phyloP scores from a whole-genome alignment of 2,329 filamentous ascomycete species.

The Sporothrix variecibatus region DNA sequence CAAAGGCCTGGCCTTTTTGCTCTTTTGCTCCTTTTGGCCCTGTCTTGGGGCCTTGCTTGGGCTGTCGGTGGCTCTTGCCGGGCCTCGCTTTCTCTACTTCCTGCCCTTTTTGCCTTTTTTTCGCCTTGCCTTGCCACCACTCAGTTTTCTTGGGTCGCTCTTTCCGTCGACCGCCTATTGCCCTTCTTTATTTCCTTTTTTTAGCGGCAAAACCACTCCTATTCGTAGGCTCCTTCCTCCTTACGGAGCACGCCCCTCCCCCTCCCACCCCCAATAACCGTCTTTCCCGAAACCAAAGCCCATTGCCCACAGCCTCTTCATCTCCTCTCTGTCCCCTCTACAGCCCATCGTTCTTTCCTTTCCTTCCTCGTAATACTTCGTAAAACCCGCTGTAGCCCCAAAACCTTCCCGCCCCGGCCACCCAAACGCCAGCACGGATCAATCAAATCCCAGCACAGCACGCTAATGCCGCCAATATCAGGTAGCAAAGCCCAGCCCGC shows the following conservation, averaged over 20 bases:
- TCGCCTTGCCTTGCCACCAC: slow-evolving; percentile 22
- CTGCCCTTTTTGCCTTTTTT: slow-evolving; percentile 5
- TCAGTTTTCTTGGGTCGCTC: slow-evolving; percentile 17
- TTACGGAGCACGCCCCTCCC: slow-evolving; percentile 12
- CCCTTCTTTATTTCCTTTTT: slow-evolving; percentile 4
- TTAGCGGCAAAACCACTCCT: slow-evolving; percentile 16
- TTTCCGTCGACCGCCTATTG: slow-evolving; percentile 16
- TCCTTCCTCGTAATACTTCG: too few relatives aligned
- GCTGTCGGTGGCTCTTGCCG: slow-evolving; percentile 19
- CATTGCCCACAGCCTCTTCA: background rate
- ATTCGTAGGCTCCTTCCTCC: slow-evolving; percentile 9
- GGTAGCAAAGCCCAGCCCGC: slow-evolving; percentile 11
- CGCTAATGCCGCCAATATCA: slow-evolving; percentile 16
- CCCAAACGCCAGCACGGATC: background rate
- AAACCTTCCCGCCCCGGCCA: background rate
- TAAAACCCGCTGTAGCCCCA: slow-evolving; percentile 8
- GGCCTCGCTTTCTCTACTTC: background rate
- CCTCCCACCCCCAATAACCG: slow-evolving; percentile 17
- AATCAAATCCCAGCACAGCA: slow-evolving; percentile 18
- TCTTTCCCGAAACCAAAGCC: slow-evolving; percentile 13
- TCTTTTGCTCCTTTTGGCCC: background rate
- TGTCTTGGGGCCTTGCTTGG: background rate
- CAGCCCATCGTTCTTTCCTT: background rate
- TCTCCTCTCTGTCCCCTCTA: background rate
- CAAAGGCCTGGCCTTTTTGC: background rate